A percentile compares a stretch with the other conserved stretches of the same genome.
These are phyloP conservation scores for Ziziphus jujuba DNA, from an alignment of 306 rosid genomes.

Conservation along the genomic window DNA sequence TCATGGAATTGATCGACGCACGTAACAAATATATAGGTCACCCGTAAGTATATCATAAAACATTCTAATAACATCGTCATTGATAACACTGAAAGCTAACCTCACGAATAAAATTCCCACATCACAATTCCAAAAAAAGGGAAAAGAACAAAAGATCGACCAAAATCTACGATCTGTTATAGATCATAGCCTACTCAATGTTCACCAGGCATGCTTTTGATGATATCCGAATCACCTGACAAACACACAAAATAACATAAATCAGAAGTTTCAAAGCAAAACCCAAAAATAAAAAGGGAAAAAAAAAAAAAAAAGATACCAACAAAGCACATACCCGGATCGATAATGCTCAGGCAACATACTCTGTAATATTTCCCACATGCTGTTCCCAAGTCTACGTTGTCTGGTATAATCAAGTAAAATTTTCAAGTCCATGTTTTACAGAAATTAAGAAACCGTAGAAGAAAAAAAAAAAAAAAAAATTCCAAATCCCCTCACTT, in stretches of 20 bases:
- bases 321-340: conserved; percentile 52
- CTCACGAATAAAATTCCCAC: conserved; percentile 19
- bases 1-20: too few relatives aligned
- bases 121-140: conserved; percentile 18
- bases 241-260: too few relatives aligned
- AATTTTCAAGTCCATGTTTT: not conserved
- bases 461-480: too few relatives aligned
- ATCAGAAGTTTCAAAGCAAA: not conserved
- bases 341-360: conserved; percentile 82
- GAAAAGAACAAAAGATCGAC: conserved; percentile 13
- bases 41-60: too few relatives aligned
- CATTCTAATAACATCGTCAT: too few relatives aligned
- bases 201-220: too few relatives aligned
- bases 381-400: conserved; percentile 83
- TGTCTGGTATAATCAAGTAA: conserved; percentile 39
- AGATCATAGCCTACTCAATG: conserved; percentile 12
- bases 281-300: not conserved
- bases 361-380: conserved; percentile 83
- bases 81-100: conserved; percentile 10
- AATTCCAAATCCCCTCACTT: not conserved
- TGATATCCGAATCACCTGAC: too few relatives aligned
- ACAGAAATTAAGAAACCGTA: too few relatives aligned
- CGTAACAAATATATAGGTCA: too few relatives aligned
- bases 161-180: conserved; percentile 29
- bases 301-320: not conserved